A percentile compares a stretch with the other conserved stretches of the same genome.
phyloP scores from a whole-genome alignment of 1,139 yeast species.

The Nakaseomyces nivariensis region DNA sequence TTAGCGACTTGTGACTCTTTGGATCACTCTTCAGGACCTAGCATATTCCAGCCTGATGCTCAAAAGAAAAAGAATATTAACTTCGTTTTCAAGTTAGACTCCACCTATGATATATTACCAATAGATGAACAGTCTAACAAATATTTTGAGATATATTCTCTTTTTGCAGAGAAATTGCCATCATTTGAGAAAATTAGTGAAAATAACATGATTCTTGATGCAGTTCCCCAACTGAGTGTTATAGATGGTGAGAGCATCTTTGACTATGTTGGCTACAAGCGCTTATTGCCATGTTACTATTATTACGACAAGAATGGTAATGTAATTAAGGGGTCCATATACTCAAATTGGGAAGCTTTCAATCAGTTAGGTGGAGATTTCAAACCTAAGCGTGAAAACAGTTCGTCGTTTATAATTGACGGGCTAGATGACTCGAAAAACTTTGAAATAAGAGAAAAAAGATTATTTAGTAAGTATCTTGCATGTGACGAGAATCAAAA shows the following conservation, averaged over 20 bases:
- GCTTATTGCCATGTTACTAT: conserved; percentile 19
- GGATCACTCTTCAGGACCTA: not conserved
- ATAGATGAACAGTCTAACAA: conserved; percentile 2
- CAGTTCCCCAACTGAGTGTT: conserved; percentile 20
- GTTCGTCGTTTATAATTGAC: not conserved
- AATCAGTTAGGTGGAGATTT: not conserved
- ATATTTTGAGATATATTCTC: not conserved
- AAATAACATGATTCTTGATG: conserved; percentile 14
- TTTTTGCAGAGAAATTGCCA: not conserved
- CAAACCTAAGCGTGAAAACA: not conserved
- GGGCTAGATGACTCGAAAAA: conserved; percentile 2
- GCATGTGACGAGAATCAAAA: conserved; percentile 1
- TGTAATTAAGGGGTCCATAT: conserved; percentile 25
- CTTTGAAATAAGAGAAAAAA: conserved; percentile 1
- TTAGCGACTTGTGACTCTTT: conserved; percentile 6
- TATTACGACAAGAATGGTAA: conserved; percentile 30
- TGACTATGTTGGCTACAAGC: conserved; percentile 27
- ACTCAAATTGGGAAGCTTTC: conserved; percentile 19
- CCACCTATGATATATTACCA: not conserved
- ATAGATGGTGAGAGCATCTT: conserved; percentile 24
- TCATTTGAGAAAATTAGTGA: conserved; percentile 17
- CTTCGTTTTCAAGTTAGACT: conserved; percentile 19
- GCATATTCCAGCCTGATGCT: conserved; percentile 8
- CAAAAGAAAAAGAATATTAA: conserved; percentile 13
- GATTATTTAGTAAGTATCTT: not conserved